Evolutionary conservation across 306 rosid species (phyloP), one percentile per base, ranked within the genome.

Genomic region (Gastrolobium bilobum): DNA sequence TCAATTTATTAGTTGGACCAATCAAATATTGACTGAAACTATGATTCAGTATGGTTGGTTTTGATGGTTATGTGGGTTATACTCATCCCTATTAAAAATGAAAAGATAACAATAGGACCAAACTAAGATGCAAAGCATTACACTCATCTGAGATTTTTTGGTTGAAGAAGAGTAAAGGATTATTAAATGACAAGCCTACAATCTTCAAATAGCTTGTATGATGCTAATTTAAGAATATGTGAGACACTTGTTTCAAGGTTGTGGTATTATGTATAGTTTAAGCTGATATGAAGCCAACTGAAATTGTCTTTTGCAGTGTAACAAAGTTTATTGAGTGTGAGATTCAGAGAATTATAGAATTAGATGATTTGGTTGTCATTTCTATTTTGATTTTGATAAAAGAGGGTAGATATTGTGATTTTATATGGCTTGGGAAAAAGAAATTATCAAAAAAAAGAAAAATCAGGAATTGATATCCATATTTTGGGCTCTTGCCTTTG

Each of bases 361-460:
- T 20, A 15, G 48, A 15, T 64, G 34, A 64, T 39, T 64, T 64
- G 10, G 10, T 8, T 64, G 46, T n/a, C 29, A 2, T 66, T 40
- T 66, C 30, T 20, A 4, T 75, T 60, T 42, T 34, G 26, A 10
- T 47, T 48, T 34, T 39, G 48, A 60, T 75, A 10, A 75, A 61
- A 61, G 71, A 61, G 30, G 69, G 71, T 46, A 60, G 71, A 20
- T 75, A 56, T 29, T 54, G 20, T 10, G 46, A 43, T 74, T 58
- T 43, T 35, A 26, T 43, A 56, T 73, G 56, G 15, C 57, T 73
- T 58, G 15, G 20, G 51, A 59, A 57, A 13, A 58, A 58, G 46
- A 30, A 73, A 31, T 39, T 59, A 31, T 73, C 34, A 13, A 30
- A 2, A 8, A 26, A 13, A 20, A 13, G 47, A 34, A 14, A 44